Percentiles rank a stretch among this genome's conserved stretches.
Evolutionary conservation across 768 basidiomycete genomes (phyloP).

Genomic region (Mycena polygramma): DNA sequence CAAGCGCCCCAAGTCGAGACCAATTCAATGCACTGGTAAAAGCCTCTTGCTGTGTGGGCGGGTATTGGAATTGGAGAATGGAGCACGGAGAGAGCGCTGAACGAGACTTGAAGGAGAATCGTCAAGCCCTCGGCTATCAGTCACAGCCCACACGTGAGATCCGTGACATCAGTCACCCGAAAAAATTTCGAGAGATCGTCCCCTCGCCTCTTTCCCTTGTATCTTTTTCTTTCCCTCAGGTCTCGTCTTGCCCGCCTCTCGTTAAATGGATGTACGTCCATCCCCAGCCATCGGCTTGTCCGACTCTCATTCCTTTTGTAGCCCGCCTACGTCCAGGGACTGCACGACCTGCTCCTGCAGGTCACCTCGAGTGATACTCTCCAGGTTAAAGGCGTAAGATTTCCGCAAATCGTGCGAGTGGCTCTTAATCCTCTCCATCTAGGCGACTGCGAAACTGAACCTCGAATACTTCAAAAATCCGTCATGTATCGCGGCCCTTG

Average conservation of each 20-base stretch:
- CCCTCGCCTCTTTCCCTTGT: slow-evolving; percentile 27
- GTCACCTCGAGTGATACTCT: slow-evolving; percentile 91
- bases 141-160: too few species aligned
- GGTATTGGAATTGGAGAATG: too few species aligned
- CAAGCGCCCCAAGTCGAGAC: not conserved
- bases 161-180: too few species aligned
- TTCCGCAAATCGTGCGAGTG: slow-evolving; percentile 26
- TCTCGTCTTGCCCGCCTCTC: slow-evolving; percentile 41
- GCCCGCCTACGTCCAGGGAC: slow-evolving; percentile 81
- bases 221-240: slow-evolving; percentile 35
- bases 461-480: slow-evolving; percentile 94
- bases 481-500: slow-evolving; percentile 90
- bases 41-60: too few species aligned
- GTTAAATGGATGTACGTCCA: slow-evolving; percentile 64
- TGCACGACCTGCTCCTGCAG: slow-evolving; percentile 89
- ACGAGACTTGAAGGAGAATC: too few species aligned
- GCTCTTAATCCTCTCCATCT: slow-evolving; percentile 24
- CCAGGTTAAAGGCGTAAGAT: slow-evolving; percentile 87
- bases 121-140: too few species aligned
- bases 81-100: too few species aligned
- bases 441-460: slow-evolving; percentile 95
- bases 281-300: slow-evolving; percentile 36
- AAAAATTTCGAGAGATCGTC: too few species aligned
- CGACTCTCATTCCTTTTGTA: slow-evolving; percentile 47
- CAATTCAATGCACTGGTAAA: too few species aligned